These are phyloP conservation scores for Exophiala sp. DNA, from an alignment of 2,329 filamentous ascomycete genomes.

Conservation along the genomic window DNA sequence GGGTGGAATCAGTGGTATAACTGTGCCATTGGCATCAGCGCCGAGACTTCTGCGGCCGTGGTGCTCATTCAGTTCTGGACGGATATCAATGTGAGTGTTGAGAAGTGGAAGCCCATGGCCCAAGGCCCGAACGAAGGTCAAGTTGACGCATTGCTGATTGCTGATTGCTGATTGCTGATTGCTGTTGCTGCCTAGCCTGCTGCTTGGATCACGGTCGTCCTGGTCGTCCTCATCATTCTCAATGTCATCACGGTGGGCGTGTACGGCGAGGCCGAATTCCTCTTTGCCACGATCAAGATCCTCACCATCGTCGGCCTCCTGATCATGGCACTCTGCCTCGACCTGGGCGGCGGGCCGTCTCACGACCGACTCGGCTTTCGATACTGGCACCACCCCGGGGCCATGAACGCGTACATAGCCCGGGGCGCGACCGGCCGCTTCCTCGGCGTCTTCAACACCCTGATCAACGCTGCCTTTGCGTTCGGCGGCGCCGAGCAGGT, in stretches of 20 bases:
- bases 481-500: neutral
- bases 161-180: too few species aligned
- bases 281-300: constrained; percentile 60
- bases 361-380: constrained; percentile 58
- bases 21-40: constrained; percentile 3
- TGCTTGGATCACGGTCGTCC: constrained; percentile 24
- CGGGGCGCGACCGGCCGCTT: neutral
- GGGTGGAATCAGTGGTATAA: constrained; percentile 6
- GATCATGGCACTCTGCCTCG: constrained; percentile 57
- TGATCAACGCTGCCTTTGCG: constrained; percentile 32
- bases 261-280: constrained; percentile 62
- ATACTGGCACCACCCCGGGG: constrained; percentile 59
- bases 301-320: constrained; percentile 61
- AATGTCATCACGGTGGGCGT: constrained; percentile 66
- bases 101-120: neutral
- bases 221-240: constrained; percentile 42
- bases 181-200: too few species aligned
- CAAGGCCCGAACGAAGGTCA: neutral
- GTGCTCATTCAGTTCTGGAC: constrained; percentile 3
- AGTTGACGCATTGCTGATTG: too few species aligned
- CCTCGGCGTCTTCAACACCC: neutral
- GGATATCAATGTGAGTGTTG: constrained; percentile 5
- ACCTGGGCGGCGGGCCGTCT: constrained; percentile 59
- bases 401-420: neutral
- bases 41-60: constrained; percentile 3